Evolutionary conservation across 192 early-diverging fungal species (phyloP).

Genomic region (Obelidium mucronatum): DNA sequence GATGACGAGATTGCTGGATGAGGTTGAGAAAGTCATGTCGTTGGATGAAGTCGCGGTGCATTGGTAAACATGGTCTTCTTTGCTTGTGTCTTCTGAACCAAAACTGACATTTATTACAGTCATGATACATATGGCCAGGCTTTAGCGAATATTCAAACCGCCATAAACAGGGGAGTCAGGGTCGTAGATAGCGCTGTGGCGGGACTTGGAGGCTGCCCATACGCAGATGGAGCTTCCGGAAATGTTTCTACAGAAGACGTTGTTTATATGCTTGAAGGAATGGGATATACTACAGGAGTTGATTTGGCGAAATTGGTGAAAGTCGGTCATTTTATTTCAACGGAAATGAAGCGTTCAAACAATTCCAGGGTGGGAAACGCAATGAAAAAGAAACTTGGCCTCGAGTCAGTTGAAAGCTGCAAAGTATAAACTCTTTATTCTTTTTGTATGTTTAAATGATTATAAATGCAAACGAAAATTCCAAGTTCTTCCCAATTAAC

Average conservation of each 20-base stretch:
- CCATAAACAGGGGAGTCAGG: conserved; percentile 85
- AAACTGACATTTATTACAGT: neutral
- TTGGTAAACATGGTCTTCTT: conserved; percentile 45
- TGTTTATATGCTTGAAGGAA: conserved; percentile 87
- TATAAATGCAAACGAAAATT: neutral
- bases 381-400: conserved; percentile 39
- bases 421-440: no score
- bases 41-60: conserved; percentile 85
- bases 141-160: conserved; percentile 86
- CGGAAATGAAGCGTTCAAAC: conserved; percentile 74
- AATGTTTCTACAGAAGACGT: conserved; percentile 98
- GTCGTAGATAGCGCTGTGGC: conserved; percentile 93
- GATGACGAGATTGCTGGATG: conserved; percentile 74
- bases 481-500: neutral
- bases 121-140: conserved; percentile 99
- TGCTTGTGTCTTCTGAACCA: no score
- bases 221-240: conserved; percentile 93
- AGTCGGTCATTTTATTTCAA: conserved; percentile 89
- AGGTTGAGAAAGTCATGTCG: conserved; percentile 73
- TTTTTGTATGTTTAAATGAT: neutral
- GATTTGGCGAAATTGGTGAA: conserved; percentile 75
- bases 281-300: conserved; percentile 83
- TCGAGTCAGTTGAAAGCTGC: neutral
- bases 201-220: conserved; percentile 95
- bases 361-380: conserved; percentile 56